Conservation (phyloP, 768 basidiomycete genomes). For the Lyophyllum semitale region DNA sequence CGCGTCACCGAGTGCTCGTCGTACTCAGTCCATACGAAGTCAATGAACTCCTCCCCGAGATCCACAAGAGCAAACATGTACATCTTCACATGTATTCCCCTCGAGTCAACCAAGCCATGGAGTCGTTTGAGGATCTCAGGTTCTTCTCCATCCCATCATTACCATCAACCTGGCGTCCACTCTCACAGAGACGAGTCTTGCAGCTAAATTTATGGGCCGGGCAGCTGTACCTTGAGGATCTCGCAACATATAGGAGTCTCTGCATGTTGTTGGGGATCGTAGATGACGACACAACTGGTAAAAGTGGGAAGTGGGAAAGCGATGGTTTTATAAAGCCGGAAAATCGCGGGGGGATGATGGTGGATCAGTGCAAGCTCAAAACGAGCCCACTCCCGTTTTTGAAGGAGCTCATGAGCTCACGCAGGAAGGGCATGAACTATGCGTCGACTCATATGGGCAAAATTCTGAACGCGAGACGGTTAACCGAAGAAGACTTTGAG, state of each 20-base stretch:
- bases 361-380: constrained; percentile 26
- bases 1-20: constrained; percentile 21
- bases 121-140: constrained; percentile 36
- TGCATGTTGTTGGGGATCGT: constrained; percentile 40
- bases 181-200: constrained; percentile 13
- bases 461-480: constrained; percentile 20
- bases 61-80: constrained; percentile 31
- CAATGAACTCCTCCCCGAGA: constrained; percentile 33
- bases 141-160: constrained; percentile 32
- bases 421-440: constrained; percentile 41
- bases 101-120: constrained; percentile 31
- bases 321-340: constrained; percentile 33
- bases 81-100: constrained; percentile 46
- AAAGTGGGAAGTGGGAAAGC: constrained; percentile 8
- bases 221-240: constrained; percentile 40
- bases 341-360: constrained; percentile 16
- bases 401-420: constrained; percentile 32
- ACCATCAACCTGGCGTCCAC: constrained; percentile 17
- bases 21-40: constrained; percentile 43
- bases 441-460: constrained; percentile 41
- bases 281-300: constrained; percentile 6
- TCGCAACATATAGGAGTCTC: constrained; percentile 30
- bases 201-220: constrained; percentile 48
- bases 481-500: background rate
- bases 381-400: constrained; percentile 35